Base-by-base conservation (phyloP, 208 protist genomes). In the Cochliopodium minus region DNA sequence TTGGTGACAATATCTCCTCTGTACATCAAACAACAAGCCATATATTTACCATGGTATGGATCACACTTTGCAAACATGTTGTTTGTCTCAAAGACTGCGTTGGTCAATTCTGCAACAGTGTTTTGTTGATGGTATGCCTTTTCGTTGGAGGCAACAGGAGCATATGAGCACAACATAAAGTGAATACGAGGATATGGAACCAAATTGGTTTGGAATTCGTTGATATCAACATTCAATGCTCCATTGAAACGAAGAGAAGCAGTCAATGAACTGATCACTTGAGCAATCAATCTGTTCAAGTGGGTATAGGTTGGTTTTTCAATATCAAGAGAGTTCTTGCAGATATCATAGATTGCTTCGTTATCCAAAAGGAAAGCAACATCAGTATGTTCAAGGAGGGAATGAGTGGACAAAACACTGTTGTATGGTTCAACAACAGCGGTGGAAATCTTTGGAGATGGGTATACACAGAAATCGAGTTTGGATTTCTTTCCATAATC, bases 401-500 rank as follows among this genome's bases (percentile, higher is more conserved):
- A 67, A 68, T 92, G 85, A 28, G 74, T 86, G 32, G 78, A 77
- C n/a, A 91, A 72, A 4, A 91, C 79, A 34, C 67, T 70, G 80
- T 93, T 93, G 82, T 93, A 93, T 30, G 87, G 87, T 65, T 93
- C 87, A 30, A 93, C 86, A 25, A 91, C 83, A 34, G 82, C 69
- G 42, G 74, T 90, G 11, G 82, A 78, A 28, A 90, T 69, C 67
- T 92, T 75, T 34, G 86, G 86, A 23, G 85, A 85, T 40, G 86
- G 86, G 59, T 78, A 84, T 33, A 92, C 70, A 61, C 70, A 72
- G 69, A 91, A 87, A 40, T 81, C 76, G 17, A 91, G 69, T 71
- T 92, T 93, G 48, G 79, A 88, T 73, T 93, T 95, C 76, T 92
- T 91, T 61, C 86, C 85, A 72, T 95, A 96, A 56, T 96, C 88